A percentile compares a stretch with the other conserved stretches of the same genome.
Evolutionary conservation across 805 yeast species (phyloP).

Genomic region (Pichia nakasei): DNA sequence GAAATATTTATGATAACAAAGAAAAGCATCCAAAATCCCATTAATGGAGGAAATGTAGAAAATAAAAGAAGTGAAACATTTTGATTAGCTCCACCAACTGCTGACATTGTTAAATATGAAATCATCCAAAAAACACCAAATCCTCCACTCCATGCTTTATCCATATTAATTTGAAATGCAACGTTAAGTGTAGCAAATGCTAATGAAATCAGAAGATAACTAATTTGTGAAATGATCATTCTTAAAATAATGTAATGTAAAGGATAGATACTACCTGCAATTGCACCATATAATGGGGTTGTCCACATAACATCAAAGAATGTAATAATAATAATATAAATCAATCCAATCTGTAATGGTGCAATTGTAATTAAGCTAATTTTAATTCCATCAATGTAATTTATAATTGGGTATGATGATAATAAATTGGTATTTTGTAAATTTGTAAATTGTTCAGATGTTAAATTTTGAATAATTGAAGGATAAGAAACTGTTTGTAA

Average conservation of each 20-base stretch:
- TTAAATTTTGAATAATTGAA: slow-evolving; percentile 21
- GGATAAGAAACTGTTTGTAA: slow-evolving; percentile 18
- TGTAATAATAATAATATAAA: slow-evolving; percentile 61
- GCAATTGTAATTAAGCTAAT: slow-evolving; percentile 46
- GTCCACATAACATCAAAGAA: slow-evolving; percentile 65
- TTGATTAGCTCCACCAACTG: slow-evolving; percentile 72
- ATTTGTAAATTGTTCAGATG: slow-evolving; percentile 16
- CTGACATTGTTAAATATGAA: slow-evolving; percentile 58
- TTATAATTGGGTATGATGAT: slow-evolving; percentile 16
- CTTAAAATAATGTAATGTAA: slow-evolving; percentile 45
- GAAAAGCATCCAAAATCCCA: slow-evolving; percentile 64
- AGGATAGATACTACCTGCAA: slow-evolving; percentile 36
- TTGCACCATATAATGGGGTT: slow-evolving; percentile 39
- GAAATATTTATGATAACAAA: slow-evolving; percentile 66
- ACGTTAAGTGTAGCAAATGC: slow-evolving; percentile 52
- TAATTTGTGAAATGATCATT: slow-evolving; percentile 37
- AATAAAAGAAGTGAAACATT: slow-evolving; percentile 46
- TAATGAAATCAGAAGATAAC: slow-evolving; percentile 50
- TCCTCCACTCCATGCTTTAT: slow-evolving; percentile 50
- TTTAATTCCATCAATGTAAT: slow-evolving; percentile 9
- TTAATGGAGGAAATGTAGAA: slow-evolving; percentile 47
- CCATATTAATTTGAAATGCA: slow-evolving; percentile 58
- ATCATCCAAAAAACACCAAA: slow-evolving; percentile 70
- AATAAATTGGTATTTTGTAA: slow-evolving; percentile 17
- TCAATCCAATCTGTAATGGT: slow-evolving; percentile 68